Percentiles rank a stretch among this genome's conserved stretches.
Evolutionary conservation across 345 rosid genomes (phyloP).

Genomic region (Bruguiera parviflora): DNA sequence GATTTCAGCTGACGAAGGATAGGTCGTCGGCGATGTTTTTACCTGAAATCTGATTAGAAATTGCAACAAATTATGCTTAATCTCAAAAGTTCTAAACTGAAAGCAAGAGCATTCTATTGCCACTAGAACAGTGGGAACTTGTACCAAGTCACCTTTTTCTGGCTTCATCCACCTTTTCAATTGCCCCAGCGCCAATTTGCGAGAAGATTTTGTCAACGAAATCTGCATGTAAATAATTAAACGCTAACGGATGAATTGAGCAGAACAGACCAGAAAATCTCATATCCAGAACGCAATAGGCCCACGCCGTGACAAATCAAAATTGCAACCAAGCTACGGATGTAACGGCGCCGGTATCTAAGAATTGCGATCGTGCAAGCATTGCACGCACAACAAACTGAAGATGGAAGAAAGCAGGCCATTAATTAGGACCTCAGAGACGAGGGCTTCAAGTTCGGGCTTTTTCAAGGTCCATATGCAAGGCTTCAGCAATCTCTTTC

Average conservation of each 20-base stretch:
- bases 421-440: conserved; percentile 59
- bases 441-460: conserved; percentile 58
- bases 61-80: background rate
- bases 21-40: conserved; percentile 65
- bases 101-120: background rate
- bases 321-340: too few species aligned
- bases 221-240: conserved; percentile 42
- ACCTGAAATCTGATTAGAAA: conserved; percentile 41
- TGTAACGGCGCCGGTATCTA: too few species aligned
- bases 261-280: background rate
- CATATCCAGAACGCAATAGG: background rate
- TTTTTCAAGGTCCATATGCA: conserved; percentile 65
- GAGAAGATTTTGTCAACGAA: conserved; percentile 45
- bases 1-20: conserved; percentile 89
- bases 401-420: background rate
- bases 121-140: background rate
- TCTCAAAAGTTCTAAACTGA: background rate
- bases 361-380: too few species aligned
- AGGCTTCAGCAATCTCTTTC: conserved; percentile 50
- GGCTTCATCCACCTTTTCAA: conserved; percentile 79
- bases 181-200: conserved; percentile 56
- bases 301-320: too few species aligned
- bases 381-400: too few species aligned
- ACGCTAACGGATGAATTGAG: background rate
- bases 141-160: conserved; percentile 47